Conservation (phyloP, 441 rosid genomes). For the Geranium incanum region DNA sequence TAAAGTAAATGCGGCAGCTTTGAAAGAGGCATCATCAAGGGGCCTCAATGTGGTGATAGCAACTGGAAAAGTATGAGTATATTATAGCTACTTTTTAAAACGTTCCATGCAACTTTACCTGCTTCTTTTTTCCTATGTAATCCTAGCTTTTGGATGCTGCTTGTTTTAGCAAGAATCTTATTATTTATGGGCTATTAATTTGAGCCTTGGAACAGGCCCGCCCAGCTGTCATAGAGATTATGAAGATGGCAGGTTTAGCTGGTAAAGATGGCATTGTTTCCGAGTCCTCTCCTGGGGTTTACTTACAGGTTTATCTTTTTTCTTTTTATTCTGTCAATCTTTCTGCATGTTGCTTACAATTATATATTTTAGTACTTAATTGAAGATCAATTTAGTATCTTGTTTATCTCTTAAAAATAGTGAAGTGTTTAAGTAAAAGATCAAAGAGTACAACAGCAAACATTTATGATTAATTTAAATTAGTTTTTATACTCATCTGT, state of each 20-base stretch:
- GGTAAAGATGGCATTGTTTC: constrained; percentile 72
- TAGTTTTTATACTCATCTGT: not conserved
- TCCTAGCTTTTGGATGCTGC: constrained; percentile 6
- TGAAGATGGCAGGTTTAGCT: constrained; percentile 61
- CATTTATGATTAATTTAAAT: not conserved
- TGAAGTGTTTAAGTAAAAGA: not conserved
- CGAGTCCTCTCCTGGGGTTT: constrained; percentile 75
- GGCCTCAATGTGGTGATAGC: constrained; percentile 88
- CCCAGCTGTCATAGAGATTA: constrained; percentile 49
- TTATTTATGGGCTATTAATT: constrained; percentile 19
- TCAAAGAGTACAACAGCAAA: not conserved
- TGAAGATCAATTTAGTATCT: not conserved
- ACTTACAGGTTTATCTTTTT: constrained; percentile 58
- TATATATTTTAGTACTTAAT: not conserved
- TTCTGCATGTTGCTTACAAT: constrained; percentile 7
- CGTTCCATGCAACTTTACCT: not conserved
- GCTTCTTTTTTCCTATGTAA: not conserved
- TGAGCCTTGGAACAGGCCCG: constrained; percentile 53
- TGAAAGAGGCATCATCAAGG: constrained; percentile 73
- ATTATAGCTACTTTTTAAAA: not conserved
- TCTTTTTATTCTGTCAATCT: constrained; percentile 10
- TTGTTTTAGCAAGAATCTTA: constrained; percentile 17
- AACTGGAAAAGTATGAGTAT: constrained; percentile 66
- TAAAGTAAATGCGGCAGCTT: constrained; percentile 55
- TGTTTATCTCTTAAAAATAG: no score